Conservation (phyloP, 352 stramenopile species). For the Phytopythium vexans region DNA sequence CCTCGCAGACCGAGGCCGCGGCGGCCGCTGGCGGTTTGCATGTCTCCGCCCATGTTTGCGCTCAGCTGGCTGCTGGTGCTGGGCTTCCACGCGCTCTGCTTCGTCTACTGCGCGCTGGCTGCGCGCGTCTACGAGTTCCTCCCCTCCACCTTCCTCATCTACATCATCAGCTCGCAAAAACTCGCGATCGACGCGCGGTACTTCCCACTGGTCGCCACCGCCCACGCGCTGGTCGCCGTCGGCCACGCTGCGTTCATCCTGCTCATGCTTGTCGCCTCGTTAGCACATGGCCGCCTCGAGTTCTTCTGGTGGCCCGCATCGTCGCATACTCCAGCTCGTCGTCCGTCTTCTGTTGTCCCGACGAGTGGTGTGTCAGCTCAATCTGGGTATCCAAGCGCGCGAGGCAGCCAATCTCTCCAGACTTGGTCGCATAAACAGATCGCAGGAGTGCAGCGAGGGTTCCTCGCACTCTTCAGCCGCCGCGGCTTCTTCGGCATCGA, state of each 20-base stretch:
- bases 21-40: too few relatives aligned
- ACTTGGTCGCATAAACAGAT: too few relatives aligned
- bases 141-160: slow-evolving; percentile 8
- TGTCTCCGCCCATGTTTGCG: slow-evolving; percentile 4
- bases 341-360: not conserved
- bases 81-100: slow-evolving; percentile 9
- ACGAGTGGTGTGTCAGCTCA: too few relatives aligned
- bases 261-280: slow-evolving; percentile 6
- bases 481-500: slow-evolving; percentile 17
- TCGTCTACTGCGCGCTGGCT: slow-evolving; percentile 12
- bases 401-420: not conserved
- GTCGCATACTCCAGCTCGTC: slow-evolving; percentile 1
- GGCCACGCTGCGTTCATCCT: slow-evolving; percentile 21
- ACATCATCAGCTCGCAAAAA: slow-evolving; percentile 21
- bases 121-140: slow-evolving; percentile 17
- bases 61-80: slow-evolving; percentile 18
- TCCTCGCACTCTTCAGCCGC: slow-evolving; percentile 5
- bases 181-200: slow-evolving; percentile 17
- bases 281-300: not conserved
- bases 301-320: slow-evolving; percentile 6
- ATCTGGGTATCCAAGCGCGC: not conserved
- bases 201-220: slow-evolving; percentile 12
- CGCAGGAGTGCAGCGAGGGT: too few relatives aligned
- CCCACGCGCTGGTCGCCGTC: slow-evolving; percentile 17
- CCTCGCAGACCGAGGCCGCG: too few relatives aligned